Evolutionary conservation across 805 yeast genomes (phyloP).

Genomic region (Cyberlindnera veronae): DNA sequence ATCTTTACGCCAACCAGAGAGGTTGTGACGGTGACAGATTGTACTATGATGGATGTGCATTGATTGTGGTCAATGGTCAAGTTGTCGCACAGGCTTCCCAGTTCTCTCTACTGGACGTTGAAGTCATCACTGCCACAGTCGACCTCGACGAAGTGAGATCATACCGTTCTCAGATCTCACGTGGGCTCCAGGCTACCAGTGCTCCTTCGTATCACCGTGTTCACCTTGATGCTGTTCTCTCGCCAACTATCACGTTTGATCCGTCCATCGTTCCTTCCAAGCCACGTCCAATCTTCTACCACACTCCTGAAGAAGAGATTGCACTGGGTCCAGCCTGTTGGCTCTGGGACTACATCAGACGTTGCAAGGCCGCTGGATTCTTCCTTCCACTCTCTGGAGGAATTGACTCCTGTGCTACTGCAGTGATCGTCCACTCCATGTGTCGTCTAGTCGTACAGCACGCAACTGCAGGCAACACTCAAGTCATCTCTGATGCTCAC

Average conservation of each 20-base stretch:
- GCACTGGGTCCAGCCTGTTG: constrained; percentile 99
- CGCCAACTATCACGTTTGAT: constrained; percentile 62
- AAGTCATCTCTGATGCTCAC: constrained; percentile 76
- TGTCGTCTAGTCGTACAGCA: constrained; percentile 78
- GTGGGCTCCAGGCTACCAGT: constrained; percentile 34
- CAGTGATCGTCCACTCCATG: constrained; percentile 92
- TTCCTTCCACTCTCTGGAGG: constrained; percentile 96
- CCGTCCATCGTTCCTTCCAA: constrained; percentile 57
- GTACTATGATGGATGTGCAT: constrained; percentile 96
- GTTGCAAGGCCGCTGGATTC: constrained; percentile 87
- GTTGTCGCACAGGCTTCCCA: constrained; percentile 93
- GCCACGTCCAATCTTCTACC: constrained; percentile 52
- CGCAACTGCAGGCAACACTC: constrained; percentile 61
- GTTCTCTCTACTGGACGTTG: constrained; percentile 86
- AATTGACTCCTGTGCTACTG: constrained; percentile 96
- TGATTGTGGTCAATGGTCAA: constrained; percentile 87
- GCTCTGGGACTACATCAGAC: constrained; percentile 96
- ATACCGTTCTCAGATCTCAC: constrained; percentile 69
- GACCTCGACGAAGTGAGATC: constrained; percentile 88
- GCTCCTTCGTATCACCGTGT: constrained; percentile 43
- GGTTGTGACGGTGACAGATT: constrained; percentile 98
- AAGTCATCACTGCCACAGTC: constrained; percentile 92
- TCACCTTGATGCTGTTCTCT: constrained; percentile 59
- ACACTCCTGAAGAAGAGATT: constrained; percentile 90
- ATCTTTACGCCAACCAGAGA: constrained; percentile 88